phyloP scores from a whole-genome alignment of 139 green algal genomes.

The Chlamydomonas applanata region DNA sequence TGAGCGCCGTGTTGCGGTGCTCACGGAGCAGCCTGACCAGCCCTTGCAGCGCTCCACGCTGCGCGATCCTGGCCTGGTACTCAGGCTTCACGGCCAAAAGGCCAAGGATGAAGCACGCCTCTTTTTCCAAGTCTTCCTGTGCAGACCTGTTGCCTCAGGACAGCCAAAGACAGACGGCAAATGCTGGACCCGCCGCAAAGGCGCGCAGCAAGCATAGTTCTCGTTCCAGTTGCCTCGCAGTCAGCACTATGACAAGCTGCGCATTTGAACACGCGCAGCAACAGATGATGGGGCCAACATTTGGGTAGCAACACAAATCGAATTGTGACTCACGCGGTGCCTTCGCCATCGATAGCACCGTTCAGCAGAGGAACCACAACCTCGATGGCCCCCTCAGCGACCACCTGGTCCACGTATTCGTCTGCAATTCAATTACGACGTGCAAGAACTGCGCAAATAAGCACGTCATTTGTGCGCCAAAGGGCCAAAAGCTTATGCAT shows the following conservation, averaged over 20 bases:
- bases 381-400: slow-evolving; percentile 62
- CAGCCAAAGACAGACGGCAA: neutral
- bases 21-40: slow-evolving; percentile 72
- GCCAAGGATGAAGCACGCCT: slow-evolving; percentile 89
- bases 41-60: slow-evolving; percentile 58
- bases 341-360: neutral
- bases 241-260: slow-evolving; percentile 6
- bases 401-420: slow-evolving; percentile 72
- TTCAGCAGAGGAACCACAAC: slow-evolving; percentile 69
- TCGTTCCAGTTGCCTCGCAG: too few relatives aligned
- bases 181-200: too few relatives aligned
- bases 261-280: neutral
- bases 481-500: neutral
- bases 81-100: slow-evolving; percentile 89
- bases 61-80: slow-evolving; percentile 81
- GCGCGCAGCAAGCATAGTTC: neutral
- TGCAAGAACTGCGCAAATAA: neutral
- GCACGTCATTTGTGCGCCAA: neutral
- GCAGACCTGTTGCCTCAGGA: neutral
- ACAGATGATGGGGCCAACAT: neutral
- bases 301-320: neutral
- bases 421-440: slow-evolving; percentile 42
- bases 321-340: neutral
- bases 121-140: slow-evolving; percentile 80
- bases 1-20: slow-evolving; percentile 34